Evolutionary conservation across 148 eudicot species (phyloP), one percentile per base, ranked within the genome.

Genomic region (Heliamphora exappendiculata): DNA sequence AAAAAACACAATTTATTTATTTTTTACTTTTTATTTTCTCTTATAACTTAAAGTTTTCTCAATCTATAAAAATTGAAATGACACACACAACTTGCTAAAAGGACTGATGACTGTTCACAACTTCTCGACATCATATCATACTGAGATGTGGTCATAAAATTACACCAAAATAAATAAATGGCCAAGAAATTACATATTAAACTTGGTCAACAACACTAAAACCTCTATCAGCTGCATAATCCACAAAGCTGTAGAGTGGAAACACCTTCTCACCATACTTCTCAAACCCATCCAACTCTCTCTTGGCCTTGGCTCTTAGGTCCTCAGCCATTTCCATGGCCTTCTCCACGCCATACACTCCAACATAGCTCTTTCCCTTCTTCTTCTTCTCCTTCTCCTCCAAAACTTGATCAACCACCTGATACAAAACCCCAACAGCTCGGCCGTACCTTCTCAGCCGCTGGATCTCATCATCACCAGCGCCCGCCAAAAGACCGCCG

Each of bases 211-310:
- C 89, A 53, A 91, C 66, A 59, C 80, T 86, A 77, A 93, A 93
- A 42, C 94, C 91, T 86, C 98, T 89, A 69, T 91, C 96, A 16
- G 90, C 97, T 71, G 98, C 98, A 86, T 87, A 93, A 79, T 93
- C 98, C 20, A 93, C 91, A 77, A 93, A 93, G 80, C 96, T 88
- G 71, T 88, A 91, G 31, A 93, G 87, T 1, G 98, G 96, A 17
- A 80, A 22, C 34, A 90, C 91, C 82, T 78, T 87, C 28, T 91
- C 97, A 12, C 98, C 98, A 45, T 91, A 91, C 68, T 86, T 91
- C 78, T 78, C 87, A 42, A 93, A 81, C 37, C 92, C 90, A 65
- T 88, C 91, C 80, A 93, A 73, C 81, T 87, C 98, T 76, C 72
- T 86, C 88, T 84, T 89, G 0, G 98, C 98, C 69, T 87, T 85